Base-by-base conservation (phyloP, 306 rosid species). In the Gastrolobium villosum region DNA sequence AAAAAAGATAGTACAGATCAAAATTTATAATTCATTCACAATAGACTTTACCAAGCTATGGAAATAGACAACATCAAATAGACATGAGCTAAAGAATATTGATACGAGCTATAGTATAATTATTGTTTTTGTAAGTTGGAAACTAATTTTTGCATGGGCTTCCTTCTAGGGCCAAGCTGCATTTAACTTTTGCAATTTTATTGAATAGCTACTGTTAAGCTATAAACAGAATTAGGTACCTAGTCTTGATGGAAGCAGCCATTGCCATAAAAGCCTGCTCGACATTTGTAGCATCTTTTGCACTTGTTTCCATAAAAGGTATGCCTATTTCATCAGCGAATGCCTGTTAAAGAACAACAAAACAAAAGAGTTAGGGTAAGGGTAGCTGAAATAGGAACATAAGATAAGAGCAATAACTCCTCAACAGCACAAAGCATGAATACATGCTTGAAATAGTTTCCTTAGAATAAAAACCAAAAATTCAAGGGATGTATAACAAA, bases 261-360 rank as follows among this genome's bases (percentile, higher is more conserved):
- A 86, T 82, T 39, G 86, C 86, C 89, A 86, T 82, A 78, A 86
- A 86, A 31, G 89, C 86, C 69, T 86, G 86, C 64, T 86, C 89
- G 1, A 86, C 89, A 64, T 86, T 86, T 48, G 86, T 86, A 37
- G 86, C 70, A 79, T 86, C 86, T 66, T 86, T 86, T 13, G 89
- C 89, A 79, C 89, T 86, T 65, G 86, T 82, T 77, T 86, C 89
- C 89, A 86, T 57, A 39, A 86, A 86, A 75, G 89, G 89, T 9
- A 82, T 86, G 69, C 89, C 86, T 49, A 86, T 63, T 79, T 86
- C 86, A 82, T 86, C 86, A 5, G 89, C 89, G 6, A 86, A 82
- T 57, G 89, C 86, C 89, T 86, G 74, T 52, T 10, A 48, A 70
- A 36, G 65, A 35, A 50, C 35, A 45, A 48, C 4, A 56, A 14